Conservation (phyloP, 2,329 filamentous ascomycete genomes). For the Emericellopsis atlantica region DNA sequence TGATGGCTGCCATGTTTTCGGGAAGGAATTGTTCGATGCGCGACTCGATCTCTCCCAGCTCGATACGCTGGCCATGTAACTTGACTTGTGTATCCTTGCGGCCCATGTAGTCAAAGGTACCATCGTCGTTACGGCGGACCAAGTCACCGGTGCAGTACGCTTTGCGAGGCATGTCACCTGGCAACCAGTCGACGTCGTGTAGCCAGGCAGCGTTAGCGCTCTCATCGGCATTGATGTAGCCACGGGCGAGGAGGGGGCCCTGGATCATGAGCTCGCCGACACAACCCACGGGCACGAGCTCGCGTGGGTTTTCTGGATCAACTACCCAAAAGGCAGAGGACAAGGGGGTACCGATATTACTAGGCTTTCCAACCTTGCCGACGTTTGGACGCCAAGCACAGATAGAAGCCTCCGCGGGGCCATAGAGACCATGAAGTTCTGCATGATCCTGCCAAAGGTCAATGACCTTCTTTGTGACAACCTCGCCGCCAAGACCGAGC, state of each 20-base stretch:
- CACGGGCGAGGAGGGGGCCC: conserved; percentile 10
- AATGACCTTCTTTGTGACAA: conserved; percentile 5
- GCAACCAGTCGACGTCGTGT: conserved; percentile 14
- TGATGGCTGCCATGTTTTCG: not conserved
- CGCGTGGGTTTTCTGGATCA: conserved; percentile 11
- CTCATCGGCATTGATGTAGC: conserved; percentile 9
- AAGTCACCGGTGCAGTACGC: conserved; percentile 2
- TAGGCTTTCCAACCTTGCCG: not conserved
- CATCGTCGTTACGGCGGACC: conserved; percentile 2
- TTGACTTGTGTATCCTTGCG: conserved; percentile 1
- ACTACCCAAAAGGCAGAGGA: conserved; percentile 14
- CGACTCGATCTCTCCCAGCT: conserved; percentile 2
- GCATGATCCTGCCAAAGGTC: not conserved
- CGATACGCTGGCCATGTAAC: conserved; percentile 2
- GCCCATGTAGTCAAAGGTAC: conserved; percentile 2
- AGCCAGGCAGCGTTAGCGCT: conserved; percentile 17
- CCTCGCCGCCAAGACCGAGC: conserved; percentile 10
- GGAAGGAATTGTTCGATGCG: not conserved
- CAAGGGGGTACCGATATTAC: not conserved
- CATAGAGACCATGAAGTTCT: conserved; percentile 1
- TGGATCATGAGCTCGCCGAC: conserved; percentile 15
- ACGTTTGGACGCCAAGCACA: not conserved
- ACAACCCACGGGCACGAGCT: conserved; percentile 11
- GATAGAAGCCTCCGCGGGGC: not conserved
- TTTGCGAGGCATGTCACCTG: conserved; percentile 11